These are phyloP conservation scores for Boletellus sp. DNA, from an alignment of 1,284 basidiomycete species.

Conservation along the genomic window DNA sequence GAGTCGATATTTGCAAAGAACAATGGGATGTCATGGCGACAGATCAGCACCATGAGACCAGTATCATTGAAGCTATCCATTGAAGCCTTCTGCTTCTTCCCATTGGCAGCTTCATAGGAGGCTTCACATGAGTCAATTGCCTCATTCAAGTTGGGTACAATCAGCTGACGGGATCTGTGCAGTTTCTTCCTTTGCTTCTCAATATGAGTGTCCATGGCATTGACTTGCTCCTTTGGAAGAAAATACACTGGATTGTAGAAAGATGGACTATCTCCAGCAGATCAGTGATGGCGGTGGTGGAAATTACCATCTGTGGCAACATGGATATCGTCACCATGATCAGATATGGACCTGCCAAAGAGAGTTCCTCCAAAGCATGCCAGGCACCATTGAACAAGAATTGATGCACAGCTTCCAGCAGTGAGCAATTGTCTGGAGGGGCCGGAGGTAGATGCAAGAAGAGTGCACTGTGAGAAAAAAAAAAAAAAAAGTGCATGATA, in stretches of 20 bases:
- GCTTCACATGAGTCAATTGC: neutral
- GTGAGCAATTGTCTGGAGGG: too few relatives aligned
- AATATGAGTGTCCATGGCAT: neutral
- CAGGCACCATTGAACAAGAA: conserved; percentile 3
- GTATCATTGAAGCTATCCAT: conserved; percentile 6
- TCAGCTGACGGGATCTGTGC: neutral
- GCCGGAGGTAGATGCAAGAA: too few relatives aligned
- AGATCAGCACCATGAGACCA: conserved; percentile 34
- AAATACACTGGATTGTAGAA: conserved; percentile 6
- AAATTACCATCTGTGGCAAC: neutral
- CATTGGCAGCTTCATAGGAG: neutral
- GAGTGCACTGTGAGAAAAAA: too few relatives aligned
- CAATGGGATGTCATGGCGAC: conserved; percentile 37
- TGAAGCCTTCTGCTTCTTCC: neutral
- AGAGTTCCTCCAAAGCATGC: neutral
- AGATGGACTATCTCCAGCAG: neutral
- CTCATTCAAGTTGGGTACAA: conserved; percentile 2
- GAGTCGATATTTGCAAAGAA: conserved; percentile 35
- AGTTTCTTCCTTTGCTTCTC: neutral
- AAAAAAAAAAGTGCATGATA: neutral
- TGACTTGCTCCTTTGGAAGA: conserved; percentile 1
- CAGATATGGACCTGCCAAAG: neutral
- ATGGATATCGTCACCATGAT: neutral
- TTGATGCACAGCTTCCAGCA: neutral
- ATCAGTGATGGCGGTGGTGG: neutral